A percentile compares a stretch with the other conserved stretches of the same genome.
These are phyloP conservation scores for Lactarius deliciosus DNA, from an alignment of 768 basidiomycete genomes.

Conservation along the genomic window DNA sequence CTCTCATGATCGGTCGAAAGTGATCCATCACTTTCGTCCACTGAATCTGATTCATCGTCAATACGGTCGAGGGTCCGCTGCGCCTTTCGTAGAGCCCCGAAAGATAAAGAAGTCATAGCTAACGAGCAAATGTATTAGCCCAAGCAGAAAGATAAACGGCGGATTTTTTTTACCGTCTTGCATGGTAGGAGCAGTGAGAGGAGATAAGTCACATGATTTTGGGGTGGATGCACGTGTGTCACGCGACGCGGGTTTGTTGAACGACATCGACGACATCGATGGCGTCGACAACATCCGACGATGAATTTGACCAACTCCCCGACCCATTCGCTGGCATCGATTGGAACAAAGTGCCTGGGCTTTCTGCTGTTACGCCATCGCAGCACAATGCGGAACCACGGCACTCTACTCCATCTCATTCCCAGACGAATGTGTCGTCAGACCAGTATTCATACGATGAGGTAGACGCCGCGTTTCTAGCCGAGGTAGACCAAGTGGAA, in stretches of 20 bases:
- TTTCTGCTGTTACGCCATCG: constrained; percentile 21
- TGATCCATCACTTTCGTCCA: constrained; percentile 14
- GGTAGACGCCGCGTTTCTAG: constrained; percentile 30
- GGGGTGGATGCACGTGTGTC: neutral
- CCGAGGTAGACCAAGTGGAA: constrained; percentile 19
- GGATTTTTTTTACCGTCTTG: constrained; percentile 15
- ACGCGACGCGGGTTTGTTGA: neutral
- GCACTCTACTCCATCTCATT: constrained; percentile 3
- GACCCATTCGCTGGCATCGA: constrained; percentile 54
- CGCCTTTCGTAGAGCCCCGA: constrained; percentile 27
- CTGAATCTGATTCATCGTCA: constrained; percentile 14
- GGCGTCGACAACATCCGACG: constrained; percentile 30
- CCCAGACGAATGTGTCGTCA: constrained; percentile 9
- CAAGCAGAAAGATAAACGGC: neutral
- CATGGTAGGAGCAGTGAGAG: neutral
- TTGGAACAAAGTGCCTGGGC: constrained; percentile 42
- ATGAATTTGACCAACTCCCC: constrained; percentile 54
- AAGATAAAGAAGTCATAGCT: constrained; percentile 24
- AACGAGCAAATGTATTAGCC: neutral
- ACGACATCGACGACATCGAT: neutral
- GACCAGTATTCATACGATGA: constrained; percentile 35
- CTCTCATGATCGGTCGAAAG: constrained; percentile 8
- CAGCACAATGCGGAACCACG: neutral
- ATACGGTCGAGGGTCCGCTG: constrained; percentile 25
- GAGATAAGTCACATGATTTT: constrained; percentile 1